Evolutionary conservation across 2,329 filamentous ascomycete species (phyloP).

Genomic region (Paraphaeosphaeria minitans): DNA sequence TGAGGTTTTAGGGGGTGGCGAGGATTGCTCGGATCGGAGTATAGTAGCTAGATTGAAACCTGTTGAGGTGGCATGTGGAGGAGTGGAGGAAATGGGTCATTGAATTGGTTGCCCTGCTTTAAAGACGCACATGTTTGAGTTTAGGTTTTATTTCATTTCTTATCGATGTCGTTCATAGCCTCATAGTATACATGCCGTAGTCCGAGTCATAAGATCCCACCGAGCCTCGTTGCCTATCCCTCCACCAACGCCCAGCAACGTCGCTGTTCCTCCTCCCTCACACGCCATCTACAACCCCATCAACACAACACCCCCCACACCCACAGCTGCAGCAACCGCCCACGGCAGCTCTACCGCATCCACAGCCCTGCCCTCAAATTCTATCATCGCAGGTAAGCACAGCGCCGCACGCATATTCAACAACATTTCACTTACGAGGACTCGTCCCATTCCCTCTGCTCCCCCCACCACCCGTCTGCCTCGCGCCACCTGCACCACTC

Average conservation of each 20-base stretch:
- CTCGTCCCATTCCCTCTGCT: slow-evolving; percentile 12
- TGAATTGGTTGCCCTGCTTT: too few relatives aligned
- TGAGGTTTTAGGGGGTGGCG: too few relatives aligned
- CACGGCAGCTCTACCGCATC: slow-evolving; percentile 12
- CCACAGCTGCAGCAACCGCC: slow-evolving; percentile 15
- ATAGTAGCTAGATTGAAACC: too few relatives aligned
- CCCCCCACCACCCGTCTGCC: slow-evolving; percentile 21
- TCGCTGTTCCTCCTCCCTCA: background rate
- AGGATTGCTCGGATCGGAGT: too few relatives aligned
- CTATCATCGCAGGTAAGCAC: background rate
- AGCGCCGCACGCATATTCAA: background rate
- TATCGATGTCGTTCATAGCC: background rate
- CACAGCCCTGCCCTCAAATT: background rate
- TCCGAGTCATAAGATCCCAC: background rate
- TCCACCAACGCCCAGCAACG: background rate
- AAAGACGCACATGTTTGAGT: background rate
- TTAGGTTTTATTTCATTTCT: background rate
- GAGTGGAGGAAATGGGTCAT: background rate
- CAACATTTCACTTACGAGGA: background rate
- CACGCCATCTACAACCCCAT: slow-evolving; percentile 9
- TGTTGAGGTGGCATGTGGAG: too few relatives aligned
- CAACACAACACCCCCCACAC: slow-evolving; percentile 17
- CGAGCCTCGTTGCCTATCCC: background rate
- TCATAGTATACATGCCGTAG: background rate
- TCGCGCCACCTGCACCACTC: slow-evolving; percentile 14